Percentiles rank a stretch among this genome's conserved stretches.
Conservation (phyloP, 75 land plant genomes). For the Cunninghamia lanceolata region DNA sequence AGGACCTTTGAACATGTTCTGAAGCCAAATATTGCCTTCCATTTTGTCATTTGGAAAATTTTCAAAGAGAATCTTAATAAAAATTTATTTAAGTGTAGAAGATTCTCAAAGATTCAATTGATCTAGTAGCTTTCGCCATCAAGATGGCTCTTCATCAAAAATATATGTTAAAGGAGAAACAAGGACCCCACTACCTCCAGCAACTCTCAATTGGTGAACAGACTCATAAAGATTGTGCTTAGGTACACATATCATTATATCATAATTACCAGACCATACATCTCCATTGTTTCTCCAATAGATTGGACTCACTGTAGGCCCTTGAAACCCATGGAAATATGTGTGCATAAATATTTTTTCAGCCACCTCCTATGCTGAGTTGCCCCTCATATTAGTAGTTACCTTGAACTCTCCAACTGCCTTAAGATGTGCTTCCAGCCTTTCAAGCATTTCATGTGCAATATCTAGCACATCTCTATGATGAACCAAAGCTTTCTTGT, state of each 20-base stretch:
- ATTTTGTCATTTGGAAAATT: too few relatives aligned
- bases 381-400: conserved; percentile 89
- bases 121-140: conserved; percentile 61
- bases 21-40: not conserved
- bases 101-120: not conserved
- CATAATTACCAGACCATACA: conserved; percentile 60
- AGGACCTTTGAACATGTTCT: not conserved
- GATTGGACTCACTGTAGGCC: conserved; percentile 88
- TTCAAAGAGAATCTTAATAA: too few relatives aligned
- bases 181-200: conserved; percentile 90
- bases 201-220: conserved; percentile 68
- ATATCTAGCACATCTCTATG: too few relatives aligned
- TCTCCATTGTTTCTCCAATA: conserved; percentile 53
- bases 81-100: not conserved
- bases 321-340: conserved; percentile 78
- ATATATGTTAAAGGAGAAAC: too few relatives aligned
- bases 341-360: conserved; percentile 55
- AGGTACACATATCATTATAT: conserved; percentile 78
- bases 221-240: conserved; percentile 82
- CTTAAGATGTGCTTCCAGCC: too few relatives aligned
- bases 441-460: too few relatives aligned
- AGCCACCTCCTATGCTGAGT: conserved; percentile 78
- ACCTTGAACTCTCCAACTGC: too few relatives aligned
- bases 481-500: too few relatives aligned
- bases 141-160: conserved; percentile 87